Percentiles rank a stretch among this genome's conserved stretches.
Conservation (phyloP, 192 early-diverging fungal species). For the Anaeromyces robustus region DNA sequence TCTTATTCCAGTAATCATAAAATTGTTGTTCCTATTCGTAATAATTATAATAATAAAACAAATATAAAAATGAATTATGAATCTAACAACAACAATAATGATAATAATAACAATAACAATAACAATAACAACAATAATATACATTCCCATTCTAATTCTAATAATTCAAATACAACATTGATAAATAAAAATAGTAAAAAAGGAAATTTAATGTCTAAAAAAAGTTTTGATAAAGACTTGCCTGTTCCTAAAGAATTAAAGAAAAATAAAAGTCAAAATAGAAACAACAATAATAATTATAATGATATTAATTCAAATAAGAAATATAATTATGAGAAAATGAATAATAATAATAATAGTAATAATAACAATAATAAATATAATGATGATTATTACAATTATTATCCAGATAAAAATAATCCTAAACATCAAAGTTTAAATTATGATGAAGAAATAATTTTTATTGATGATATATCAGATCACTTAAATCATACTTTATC, state of each 20-base stretch:
- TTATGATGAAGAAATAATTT: neutral
- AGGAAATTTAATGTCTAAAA: neutral
- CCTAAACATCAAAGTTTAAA: neutral
- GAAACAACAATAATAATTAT: too few relatives aligned
- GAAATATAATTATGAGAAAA: neutral
- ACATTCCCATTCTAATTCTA: neutral
- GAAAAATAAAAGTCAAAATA: neutral
- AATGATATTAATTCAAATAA: neutral
- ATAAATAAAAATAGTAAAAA: neutral
- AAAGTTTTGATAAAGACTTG: neutral
- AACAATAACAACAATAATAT: neutral
- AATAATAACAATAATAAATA: neutral
- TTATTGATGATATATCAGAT: neutral
- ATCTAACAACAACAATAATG: too few relatives aligned
- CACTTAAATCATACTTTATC: neutral
- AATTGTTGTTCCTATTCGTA: neutral
- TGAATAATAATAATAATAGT: neutral
- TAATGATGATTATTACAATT: neutral
- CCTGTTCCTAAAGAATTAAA: neutral
- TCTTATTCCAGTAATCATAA: neutral
- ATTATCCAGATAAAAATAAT: neutral
- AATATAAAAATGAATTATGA: too few relatives aligned
- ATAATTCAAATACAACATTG: neutral
- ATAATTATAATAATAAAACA: too few relatives aligned
- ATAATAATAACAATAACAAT: neutral